Base-by-base conservation (phyloP, 129 eudicot genomes). In the Centrapalus pauciflorus region DNA sequence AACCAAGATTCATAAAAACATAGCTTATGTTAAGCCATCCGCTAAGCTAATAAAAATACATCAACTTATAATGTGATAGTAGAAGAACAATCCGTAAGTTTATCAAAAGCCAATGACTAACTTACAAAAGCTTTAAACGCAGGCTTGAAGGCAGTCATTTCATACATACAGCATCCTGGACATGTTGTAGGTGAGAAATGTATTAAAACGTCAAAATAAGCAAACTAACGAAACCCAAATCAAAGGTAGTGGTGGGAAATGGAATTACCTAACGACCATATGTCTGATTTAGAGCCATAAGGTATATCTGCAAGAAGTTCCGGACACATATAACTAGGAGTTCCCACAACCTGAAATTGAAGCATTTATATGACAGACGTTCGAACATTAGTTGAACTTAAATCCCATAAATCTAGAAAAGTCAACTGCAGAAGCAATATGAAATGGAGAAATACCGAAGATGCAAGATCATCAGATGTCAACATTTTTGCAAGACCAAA, bases 231-330 rank as follows among this genome's bases (percentile, higher is more conserved):
- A 45, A 59, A 41, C 13, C 3, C 9, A 26, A 56, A 29, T 9
- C 17, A 28, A 43, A 45, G 23, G 58, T 55, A 48, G 23, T 24
- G 29, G n/a, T n/a, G n/a, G n/a, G n/a, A n/a, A n/a, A n/a, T n/a
- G 37, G 33, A 59, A 56, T 76, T 65, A 93, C 99, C 99, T 77
- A 94, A 66, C 45, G 99, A 94, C 99, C 99, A 94, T 79, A 94
- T 94, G 73, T 94, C 97, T 17, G 99, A 94, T 75, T 94, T 94
- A 26, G 93, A 89, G 50, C 99, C 99, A 64, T 94, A 94, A 46
- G 99, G 99, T 80, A 94, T 94, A 72, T 94, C 99, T 55, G 99
- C 99, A 76, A 94, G 99, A 74, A 94, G 99, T 79, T 94, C 97
- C 1, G 99, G 99, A 64, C 99, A 89, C 99, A 94, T 94, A 74